These are phyloP conservation scores for Podaxis sp. DNA, from an alignment of 768 basidiomycete species.

Conservation along the genomic window DNA sequence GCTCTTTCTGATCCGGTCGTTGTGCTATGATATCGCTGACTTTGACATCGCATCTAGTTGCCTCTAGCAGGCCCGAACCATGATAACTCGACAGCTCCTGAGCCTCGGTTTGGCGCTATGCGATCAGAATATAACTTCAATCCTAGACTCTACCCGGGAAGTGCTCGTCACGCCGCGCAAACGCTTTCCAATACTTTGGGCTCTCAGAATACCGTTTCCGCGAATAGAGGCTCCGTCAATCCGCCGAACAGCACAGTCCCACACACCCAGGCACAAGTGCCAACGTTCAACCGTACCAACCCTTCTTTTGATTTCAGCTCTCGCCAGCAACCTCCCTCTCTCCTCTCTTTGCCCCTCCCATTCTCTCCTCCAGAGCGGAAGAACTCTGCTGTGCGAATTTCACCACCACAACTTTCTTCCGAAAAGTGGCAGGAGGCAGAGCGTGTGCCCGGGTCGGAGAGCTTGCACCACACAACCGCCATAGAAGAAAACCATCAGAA, in stretches of 20 bases:
- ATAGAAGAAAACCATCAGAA: neutral
- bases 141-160: constrained; percentile 13
- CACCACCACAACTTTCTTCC: neutral
- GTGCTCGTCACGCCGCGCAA: constrained; percentile 9
- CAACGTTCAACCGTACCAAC: neutral
- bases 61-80: neutral
- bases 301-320: constrained; percentile 1
- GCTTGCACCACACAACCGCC: neutral
- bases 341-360: constrained; percentile 8
- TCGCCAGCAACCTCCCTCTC: constrained; percentile 1
- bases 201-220: neutral
- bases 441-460: neutral
- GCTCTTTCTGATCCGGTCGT: too few species aligned
- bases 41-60: neutral
- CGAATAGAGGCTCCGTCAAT: neutral
- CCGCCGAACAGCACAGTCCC: neutral
- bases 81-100: neutral
- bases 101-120: neutral
- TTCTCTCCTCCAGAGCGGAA: neutral
- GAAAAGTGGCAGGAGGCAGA: neutral
- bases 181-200: neutral
- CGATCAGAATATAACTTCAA: constrained; percentile 11
- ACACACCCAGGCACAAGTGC: neutral
- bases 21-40: neutral
- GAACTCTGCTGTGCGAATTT: neutral